These are phyloP conservation scores for Cryptococcus neoformans DNA, from an alignment of 1,284 basidiomycete genomes.

Conservation along the genomic window DNA sequence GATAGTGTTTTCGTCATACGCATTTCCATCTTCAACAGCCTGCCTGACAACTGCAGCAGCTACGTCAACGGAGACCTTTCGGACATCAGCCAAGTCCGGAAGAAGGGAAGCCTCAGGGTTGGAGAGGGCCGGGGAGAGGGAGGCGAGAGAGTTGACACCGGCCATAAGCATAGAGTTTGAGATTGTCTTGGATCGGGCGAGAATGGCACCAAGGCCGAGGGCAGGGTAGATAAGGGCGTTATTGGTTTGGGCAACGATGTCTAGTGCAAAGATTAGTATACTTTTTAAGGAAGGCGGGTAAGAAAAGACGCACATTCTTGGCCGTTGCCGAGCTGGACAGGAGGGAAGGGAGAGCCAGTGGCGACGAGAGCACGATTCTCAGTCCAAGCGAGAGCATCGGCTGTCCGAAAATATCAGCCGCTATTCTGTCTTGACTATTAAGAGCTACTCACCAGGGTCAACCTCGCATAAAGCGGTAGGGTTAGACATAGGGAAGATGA, in stretches of 20 bases:
- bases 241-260: slow-evolving; percentile 46
- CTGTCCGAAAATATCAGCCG: neutral
- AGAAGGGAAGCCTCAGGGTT: slow-evolving; percentile 59
- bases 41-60: slow-evolving; percentile 75
- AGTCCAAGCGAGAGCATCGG: slow-evolving; percentile 58
- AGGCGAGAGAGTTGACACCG: slow-evolving; percentile 61
- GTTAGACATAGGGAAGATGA: slow-evolving; percentile 81
- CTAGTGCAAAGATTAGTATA: slow-evolving; percentile 11
- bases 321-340: slow-evolving; percentile 59
- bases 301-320: slow-evolving; percentile 25
- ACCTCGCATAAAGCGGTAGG: slow-evolving; percentile 74
- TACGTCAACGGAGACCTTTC: slow-evolving; percentile 52
- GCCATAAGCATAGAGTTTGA: slow-evolving; percentile 70
- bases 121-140: slow-evolving; percentile 67
- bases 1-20: slow-evolving; percentile 38
- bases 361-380: slow-evolving; percentile 69
- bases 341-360: slow-evolving; percentile 76
- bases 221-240: slow-evolving; percentile 76
- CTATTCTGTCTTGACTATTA: too few species aligned
- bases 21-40: slow-evolving; percentile 65
- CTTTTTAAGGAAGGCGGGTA: neutral
- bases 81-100: slow-evolving; percentile 65
- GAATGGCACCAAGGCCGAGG: slow-evolving; percentile 67
- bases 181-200: slow-evolving; percentile 61
- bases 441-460: slow-evolving; percentile 51